Percentiles rank a stretch among this genome's conserved stretches.
Evolutionary conservation across 2,329 filamentous ascomycete genomes (phyloP).

Genomic region (Monosporascus sp.): DNA sequence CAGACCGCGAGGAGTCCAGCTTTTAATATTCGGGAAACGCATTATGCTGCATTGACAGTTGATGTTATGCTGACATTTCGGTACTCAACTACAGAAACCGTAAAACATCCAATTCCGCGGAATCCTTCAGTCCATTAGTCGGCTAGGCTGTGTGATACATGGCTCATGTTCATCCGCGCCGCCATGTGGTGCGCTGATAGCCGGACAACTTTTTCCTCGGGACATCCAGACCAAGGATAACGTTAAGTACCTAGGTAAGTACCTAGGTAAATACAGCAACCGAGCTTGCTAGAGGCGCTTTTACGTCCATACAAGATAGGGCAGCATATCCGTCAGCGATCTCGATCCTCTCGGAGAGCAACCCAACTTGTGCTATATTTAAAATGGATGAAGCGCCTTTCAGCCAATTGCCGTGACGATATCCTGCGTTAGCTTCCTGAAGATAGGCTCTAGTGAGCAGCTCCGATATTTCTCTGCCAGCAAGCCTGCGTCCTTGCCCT

Average conservation of each 20-base stretch:
- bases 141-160: not conserved
- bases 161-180: no score
- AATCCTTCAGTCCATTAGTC: not conserved
- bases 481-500: slow-evolving; percentile 33
- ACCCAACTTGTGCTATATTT: not conserved
- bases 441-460: slow-evolving; percentile 67
- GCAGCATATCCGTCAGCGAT: not conserved
- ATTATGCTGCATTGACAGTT: not conserved
- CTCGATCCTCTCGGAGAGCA: not conserved
- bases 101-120: not conserved
- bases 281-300: no score
- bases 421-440: slow-evolving; percentile 56
- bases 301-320: not conserved
- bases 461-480: slow-evolving; percentile 68
- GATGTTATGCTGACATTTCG: not conserved
- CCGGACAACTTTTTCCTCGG: not conserved
- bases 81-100: not conserved
- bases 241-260: not conserved
- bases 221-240: not conserved
- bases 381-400: slow-evolving; percentile 11
- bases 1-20: no score
- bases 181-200: no score
- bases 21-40: not conserved
- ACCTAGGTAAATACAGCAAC: not conserved
- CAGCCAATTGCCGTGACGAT: slow-evolving; percentile 35